Conservation (phyloP, 1,284 basidiomycete genomes). For the Singerocomus inundabilis region DNA sequence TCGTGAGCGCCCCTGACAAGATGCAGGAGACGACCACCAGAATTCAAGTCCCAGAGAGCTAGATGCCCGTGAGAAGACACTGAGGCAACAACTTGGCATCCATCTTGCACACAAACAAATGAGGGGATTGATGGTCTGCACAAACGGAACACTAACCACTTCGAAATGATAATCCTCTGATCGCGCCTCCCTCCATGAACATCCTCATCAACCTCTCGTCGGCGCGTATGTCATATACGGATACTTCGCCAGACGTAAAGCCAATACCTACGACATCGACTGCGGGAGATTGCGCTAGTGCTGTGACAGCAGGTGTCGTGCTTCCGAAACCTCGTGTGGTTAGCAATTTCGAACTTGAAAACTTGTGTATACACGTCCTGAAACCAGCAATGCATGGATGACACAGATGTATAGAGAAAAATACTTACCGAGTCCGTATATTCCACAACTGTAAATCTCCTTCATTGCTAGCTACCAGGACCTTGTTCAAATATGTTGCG, state of each 20-base stretch:
- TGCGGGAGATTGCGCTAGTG: constrained; percentile 89
- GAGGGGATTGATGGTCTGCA: constrained; percentile 3
- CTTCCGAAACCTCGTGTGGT: constrained; percentile 44
- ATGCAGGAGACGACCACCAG: constrained; percentile 78
- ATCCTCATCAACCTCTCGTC: constrained; percentile 89
- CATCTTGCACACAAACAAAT: constrained; percentile 51
- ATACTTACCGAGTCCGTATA: constrained; percentile 72
- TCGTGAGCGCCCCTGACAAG: constrained; percentile 87
- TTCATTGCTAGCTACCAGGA: constrained; percentile 81
- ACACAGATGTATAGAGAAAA: not conserved
- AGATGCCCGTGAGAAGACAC: constrained; percentile 86
- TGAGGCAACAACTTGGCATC: constrained; percentile 83
- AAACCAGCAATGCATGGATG: constrained; percentile 1
- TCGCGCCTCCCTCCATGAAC: constrained; percentile 81
- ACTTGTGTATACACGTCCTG: constrained; percentile 69
- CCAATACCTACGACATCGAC: constrained; percentile 95
- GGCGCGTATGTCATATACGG: constrained; percentile 85
- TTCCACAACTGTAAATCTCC: constrained; percentile 96
- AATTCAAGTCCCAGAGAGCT: constrained; percentile 88
- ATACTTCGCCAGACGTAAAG: constrained; percentile 84
- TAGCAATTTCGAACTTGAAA: constrained; percentile 50
- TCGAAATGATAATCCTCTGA: constrained; percentile 81
- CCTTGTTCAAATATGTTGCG: constrained; percentile 96
- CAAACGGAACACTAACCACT: constrained; percentile 57
- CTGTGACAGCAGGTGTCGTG: constrained; percentile 65